Percentiles rank a stretch among this genome's conserved stretches.
phyloP scores from a whole-genome alignment of 257 asterid species.

The Ilex aquifolium region DNA sequence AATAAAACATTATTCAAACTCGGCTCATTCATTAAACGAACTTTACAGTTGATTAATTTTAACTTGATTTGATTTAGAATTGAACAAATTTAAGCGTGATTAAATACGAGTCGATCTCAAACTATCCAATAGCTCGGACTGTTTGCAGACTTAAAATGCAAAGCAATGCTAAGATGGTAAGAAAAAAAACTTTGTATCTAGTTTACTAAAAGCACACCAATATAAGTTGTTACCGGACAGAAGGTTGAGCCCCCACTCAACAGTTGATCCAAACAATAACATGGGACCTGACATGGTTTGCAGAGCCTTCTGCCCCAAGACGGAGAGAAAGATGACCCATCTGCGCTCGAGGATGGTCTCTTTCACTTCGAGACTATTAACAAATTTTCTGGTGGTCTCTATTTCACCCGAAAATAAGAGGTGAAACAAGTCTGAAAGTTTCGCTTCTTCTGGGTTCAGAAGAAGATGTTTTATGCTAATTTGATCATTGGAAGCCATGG shows the following conservation, averaged over 20 bases:
- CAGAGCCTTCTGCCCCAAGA: slow-evolving; percentile 20
- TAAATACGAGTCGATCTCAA: too few relatives aligned
- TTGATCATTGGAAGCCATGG: slow-evolving; percentile 8
- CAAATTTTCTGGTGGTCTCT: slow-evolving; percentile 1
- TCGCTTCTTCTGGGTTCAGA: slow-evolving; percentile 15
- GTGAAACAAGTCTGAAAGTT: slow-evolving; percentile 11
- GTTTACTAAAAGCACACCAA: slow-evolving; percentile 15
- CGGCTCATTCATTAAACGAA: too few relatives aligned
- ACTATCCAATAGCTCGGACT: too few relatives aligned
- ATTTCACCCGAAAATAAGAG: slow-evolving; percentile 13
- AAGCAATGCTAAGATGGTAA: too few relatives aligned
- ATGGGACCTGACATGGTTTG: slow-evolving; percentile 7
- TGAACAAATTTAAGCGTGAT: too few relatives aligned
- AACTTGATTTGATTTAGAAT: too few relatives aligned
- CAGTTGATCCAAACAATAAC: slow-evolving; percentile 11
- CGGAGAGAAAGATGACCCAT: slow-evolving; percentile 19
- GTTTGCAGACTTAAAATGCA: too few relatives aligned
- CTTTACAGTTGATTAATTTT: too few relatives aligned
- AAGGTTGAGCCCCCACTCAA: slow-evolving; percentile 32
- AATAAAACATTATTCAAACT: too few relatives aligned
- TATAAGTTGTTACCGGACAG: slow-evolving; percentile 14
- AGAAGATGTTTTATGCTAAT: slow-evolving; percentile 1
- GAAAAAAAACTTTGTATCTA: slow-evolving; percentile 25
- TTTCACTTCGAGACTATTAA: slow-evolving; percentile 9
- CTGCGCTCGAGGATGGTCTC: slow-evolving; percentile 6